A percentile compares a stretch with the other conserved stretches of the same genome.
Evolutionary conservation across 805 yeast species (phyloP).

Genomic region (Ogataea philodendri): DNA sequence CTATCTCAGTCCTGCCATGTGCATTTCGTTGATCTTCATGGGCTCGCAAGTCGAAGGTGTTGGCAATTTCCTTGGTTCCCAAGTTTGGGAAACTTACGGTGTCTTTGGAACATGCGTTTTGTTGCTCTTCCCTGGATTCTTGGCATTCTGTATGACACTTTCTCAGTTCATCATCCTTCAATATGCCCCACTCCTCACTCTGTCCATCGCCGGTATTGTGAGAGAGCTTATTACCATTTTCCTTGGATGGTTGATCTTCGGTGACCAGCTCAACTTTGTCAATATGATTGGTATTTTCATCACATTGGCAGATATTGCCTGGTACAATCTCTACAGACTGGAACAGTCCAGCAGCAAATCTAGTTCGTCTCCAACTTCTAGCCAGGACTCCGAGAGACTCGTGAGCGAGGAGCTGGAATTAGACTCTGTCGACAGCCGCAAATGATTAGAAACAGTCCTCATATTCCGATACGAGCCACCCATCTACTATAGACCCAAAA

Average conservation of each 20-base stretch:
- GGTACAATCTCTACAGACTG: slow-evolving; percentile 69
- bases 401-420: slow-evolving; percentile 18
- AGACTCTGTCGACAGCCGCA: slow-evolving; percentile 14
- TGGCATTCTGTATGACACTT: slow-evolving; percentile 83
- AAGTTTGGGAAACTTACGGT: slow-evolving; percentile 61
- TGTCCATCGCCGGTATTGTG: slow-evolving; percentile 87
- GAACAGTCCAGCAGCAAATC: slow-evolving; percentile 18
- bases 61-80: slow-evolving; percentile 44
- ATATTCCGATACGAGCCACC: no score
- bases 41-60: slow-evolving; percentile 76
- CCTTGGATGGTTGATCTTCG: slow-evolving; percentile 62
- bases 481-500: no score
- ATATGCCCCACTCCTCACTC: slow-evolving; percentile 75
- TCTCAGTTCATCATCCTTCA: slow-evolving; percentile 78
- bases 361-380: slow-evolving; percentile 6
- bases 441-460: slow-evolving; percentile 1
- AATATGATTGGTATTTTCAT: slow-evolving; percentile 69
- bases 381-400: slow-evolving; percentile 22
- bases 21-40: slow-evolving; percentile 50
- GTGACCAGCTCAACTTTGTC: slow-evolving; percentile 62
- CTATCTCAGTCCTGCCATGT: slow-evolving; percentile 80
- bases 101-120: slow-evolving; percentile 49
- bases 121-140: slow-evolving; percentile 70
- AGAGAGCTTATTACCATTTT: slow-evolving; percentile 81
- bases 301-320: slow-evolving; percentile 69